Evolutionary conservation across 495 filamentous ascomycete genomes (phyloP), one percentile per base, ranked within the genome.

Genomic region (Neurospora sp.): DNA sequence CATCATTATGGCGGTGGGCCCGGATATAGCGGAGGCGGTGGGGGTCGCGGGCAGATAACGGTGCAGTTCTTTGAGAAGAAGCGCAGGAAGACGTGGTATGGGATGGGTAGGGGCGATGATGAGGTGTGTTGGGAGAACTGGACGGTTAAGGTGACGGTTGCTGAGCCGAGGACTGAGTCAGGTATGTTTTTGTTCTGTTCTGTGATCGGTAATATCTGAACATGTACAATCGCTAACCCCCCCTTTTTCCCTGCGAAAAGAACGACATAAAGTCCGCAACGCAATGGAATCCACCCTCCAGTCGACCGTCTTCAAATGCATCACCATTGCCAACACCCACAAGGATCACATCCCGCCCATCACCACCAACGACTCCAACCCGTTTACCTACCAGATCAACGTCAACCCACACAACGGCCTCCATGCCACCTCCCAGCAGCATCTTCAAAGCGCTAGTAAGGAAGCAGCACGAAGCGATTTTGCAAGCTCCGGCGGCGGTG

Each of bases 261-360:
- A 97, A 79, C 88, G 93, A 71, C 89, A 89, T 38, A 97, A 96
- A 82, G 92, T 96, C 73, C 90, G 94, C 77, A 90, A 88, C 74
- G 93, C 93, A 36, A 97, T 97, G 89, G 92, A 92, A 73, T 91
- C 91, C 45, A 93, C 92, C 75, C 88, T 99, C 40, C 90, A 93
- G 39, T 92, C 92, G 73, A 90, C 94, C 4, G 90, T 93, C 62
- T 87, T 97, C 84, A 97, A 97, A 79, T 94, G 97, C 75, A 86
- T 98, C 28, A 89, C 88, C 69, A 90, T 90, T 39, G 96, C 93
- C 74, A 97, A 97, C 81, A 82, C 86, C 15, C 92, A 97, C 77
- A 97, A 96, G 81, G 93, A 97, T 78, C 96, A 99, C 83, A 97
- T 99, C 77, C 96, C 96, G 38, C 96, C 96, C 69, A 98, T 99